Evolutionary conservation across 257 asterid species (phyloP).

Genomic region (Vinca minor): DNA sequence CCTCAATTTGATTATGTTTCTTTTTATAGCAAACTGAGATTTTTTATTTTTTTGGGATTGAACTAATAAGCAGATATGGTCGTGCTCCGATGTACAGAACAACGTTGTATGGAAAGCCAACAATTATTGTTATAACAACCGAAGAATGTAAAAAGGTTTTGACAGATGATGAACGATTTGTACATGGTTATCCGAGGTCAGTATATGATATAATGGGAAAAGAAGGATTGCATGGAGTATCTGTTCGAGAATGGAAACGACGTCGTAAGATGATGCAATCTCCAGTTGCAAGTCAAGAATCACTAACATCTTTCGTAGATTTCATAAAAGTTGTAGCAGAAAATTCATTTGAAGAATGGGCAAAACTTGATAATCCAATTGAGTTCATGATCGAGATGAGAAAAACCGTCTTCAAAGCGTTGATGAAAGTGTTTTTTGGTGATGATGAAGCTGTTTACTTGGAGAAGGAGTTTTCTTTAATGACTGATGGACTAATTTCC

Average conservation of each 20-base stretch:
- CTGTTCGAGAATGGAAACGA: constrained; percentile 5
- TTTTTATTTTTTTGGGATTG: too few relatives aligned
- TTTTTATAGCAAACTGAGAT: too few relatives aligned
- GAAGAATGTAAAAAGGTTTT: constrained; percentile 14
- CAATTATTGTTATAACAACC: constrained; percentile 12
- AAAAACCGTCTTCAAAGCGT: constrained; percentile 8
- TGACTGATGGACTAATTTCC: constrained; percentile 13
- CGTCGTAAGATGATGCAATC: constrained; percentile 9
- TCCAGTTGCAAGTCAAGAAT: constrained; percentile 6
- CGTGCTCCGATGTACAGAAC: constrained; percentile 12
- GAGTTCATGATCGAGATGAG: constrained; percentile 20
- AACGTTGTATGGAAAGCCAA: constrained; percentile 12
- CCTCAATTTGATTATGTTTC: too few relatives aligned
- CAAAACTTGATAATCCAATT: neutral
- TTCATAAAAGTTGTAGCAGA: constrained; percentile 7
- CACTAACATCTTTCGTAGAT: constrained; percentile 10
- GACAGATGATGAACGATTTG: constrained; percentile 19
- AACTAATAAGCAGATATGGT: constrained; percentile 13
- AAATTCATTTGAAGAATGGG: constrained; percentile 8
- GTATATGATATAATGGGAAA: constrained; percentile 3
- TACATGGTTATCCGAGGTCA: constrained; percentile 7
- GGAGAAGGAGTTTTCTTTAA: neutral
- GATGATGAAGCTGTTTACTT: constrained; percentile 9
- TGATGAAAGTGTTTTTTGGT: constrained; percentile 10
- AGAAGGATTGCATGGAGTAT: constrained; percentile 13